Conservation (phyloP, 495 filamentous ascomycete genomes). For the Neurospora discreta region DNA sequence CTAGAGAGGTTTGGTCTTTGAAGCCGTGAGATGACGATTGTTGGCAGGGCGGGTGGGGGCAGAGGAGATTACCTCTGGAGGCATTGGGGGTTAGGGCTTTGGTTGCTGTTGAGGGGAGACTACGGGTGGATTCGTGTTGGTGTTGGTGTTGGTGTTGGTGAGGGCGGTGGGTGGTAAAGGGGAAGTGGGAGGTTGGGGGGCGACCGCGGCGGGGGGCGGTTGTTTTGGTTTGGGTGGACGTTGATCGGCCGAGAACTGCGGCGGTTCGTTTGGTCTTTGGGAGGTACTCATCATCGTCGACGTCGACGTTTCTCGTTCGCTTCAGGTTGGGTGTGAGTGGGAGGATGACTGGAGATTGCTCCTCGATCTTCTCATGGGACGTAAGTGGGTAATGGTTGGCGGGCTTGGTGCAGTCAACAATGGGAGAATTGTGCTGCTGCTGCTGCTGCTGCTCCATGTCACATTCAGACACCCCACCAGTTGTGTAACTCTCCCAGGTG, state of each 20-base stretch:
- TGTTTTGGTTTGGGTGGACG: background rate
- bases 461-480: constrained; percentile 1
- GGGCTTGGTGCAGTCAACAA: constrained; percentile 9
- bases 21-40: constrained; percentile 31
- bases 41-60: constrained; percentile 25
- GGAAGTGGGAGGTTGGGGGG: background rate
- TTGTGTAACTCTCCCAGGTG: constrained; percentile 12
- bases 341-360: constrained; percentile 7
- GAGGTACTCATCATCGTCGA: constrained; percentile 9
- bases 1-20: constrained; percentile 25
- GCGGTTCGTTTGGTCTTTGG: constrained; percentile 8
- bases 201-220: background rate
- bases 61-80: background rate
- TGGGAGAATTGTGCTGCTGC: background rate
- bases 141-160: constrained; percentile 6
- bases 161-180: background rate
- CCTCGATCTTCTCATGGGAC: constrained; percentile 22
- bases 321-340: constrained; percentile 3
- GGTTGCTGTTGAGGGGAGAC: background rate
- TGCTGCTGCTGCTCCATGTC: constrained; percentile 4
- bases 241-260: background rate
- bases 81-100: background rate
- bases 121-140: background rate
- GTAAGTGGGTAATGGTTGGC: constrained; percentile 7
- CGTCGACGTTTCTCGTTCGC: background rate